Conservation (phyloP, 208 protist genomes). For the Endotrypanum monterogeii region DNA sequence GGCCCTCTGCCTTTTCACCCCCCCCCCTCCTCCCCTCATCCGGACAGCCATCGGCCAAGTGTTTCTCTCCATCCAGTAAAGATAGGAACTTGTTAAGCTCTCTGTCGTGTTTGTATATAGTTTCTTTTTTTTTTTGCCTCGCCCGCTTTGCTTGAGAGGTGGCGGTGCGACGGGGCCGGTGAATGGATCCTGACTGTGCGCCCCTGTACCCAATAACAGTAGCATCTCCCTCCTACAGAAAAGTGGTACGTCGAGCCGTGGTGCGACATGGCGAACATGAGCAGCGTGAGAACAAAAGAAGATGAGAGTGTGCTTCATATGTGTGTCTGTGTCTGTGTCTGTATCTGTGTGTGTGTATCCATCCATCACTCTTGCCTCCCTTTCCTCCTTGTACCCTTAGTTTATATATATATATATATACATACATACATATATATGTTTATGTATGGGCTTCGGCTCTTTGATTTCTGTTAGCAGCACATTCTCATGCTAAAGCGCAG, state of each 20-base stretch:
- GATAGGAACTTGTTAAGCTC: no score
- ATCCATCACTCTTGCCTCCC: no score
- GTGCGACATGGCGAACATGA: no score
- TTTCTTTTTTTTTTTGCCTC: background rate
- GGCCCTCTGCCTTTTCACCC: background rate
- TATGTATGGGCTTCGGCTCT: no score
- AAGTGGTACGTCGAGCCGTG: background rate
- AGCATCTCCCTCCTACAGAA: background rate
- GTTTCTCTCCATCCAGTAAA: background rate
- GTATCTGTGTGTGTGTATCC: no score
- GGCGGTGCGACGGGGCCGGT: background rate
- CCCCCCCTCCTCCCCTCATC: background rate
- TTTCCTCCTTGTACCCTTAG: no score
- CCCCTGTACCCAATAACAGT: background rate
- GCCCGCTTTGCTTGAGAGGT: background rate
- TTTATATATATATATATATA: no score
- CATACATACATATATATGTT: no score
- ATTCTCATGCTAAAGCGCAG: slow-evolving; percentile 20
- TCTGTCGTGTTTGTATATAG: background rate
- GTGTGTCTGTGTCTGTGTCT: no score
- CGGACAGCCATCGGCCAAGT: background rate
- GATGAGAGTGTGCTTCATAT: no score
- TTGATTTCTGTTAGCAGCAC: background rate
- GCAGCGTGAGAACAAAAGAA: no score
- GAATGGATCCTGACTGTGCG: background rate